Conservation (phyloP, 768 basidiomycete genomes). For the Inosperma sp. region DNA sequence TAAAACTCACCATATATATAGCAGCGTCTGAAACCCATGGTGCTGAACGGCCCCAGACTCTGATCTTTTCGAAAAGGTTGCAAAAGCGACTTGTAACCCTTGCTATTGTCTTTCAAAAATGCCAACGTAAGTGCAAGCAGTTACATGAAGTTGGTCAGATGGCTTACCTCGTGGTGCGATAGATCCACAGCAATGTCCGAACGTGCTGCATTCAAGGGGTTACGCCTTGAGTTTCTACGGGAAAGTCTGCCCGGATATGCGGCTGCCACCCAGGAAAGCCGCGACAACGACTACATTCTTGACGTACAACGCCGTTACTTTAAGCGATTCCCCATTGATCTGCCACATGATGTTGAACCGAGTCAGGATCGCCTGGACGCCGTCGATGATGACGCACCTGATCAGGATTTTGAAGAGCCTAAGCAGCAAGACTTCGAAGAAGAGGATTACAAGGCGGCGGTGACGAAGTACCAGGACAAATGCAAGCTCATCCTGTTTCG, state of each 20-base stretch:
- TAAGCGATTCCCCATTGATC: constrained; percentile 3
- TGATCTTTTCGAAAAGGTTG: too few relatives aligned
- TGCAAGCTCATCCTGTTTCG: not conserved
- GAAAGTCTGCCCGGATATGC: not conserved
- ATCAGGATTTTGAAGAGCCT: not conserved
- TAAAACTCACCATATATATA: too few relatives aligned
- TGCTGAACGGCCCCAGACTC: too few relatives aligned
- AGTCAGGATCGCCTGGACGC: not conserved
- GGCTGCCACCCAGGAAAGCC: not conserved
- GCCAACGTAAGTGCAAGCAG: too few relatives aligned
- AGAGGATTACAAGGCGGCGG: not conserved
- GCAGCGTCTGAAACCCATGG: too few relatives aligned
- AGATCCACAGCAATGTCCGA: too few relatives aligned
- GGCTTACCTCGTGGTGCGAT: too few relatives aligned
- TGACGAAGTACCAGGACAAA: not conserved
- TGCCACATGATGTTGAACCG: constrained; percentile 8
- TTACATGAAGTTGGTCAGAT: too few relatives aligned
- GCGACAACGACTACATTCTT: not conserved
- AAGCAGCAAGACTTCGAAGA: not conserved
- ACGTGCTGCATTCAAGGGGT: constrained; percentile 9
- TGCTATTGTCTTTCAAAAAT: too few relatives aligned
- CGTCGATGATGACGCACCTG: constrained; percentile 6
- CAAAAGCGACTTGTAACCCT: too few relatives aligned
- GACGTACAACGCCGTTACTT: too few relatives aligned
- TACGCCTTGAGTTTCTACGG: constrained; percentile 1